These are phyloP conservation scores for Boletellus deceptivus DNA, from an alignment of 1,284 basidiomycete species.

Conservation along the genomic window DNA sequence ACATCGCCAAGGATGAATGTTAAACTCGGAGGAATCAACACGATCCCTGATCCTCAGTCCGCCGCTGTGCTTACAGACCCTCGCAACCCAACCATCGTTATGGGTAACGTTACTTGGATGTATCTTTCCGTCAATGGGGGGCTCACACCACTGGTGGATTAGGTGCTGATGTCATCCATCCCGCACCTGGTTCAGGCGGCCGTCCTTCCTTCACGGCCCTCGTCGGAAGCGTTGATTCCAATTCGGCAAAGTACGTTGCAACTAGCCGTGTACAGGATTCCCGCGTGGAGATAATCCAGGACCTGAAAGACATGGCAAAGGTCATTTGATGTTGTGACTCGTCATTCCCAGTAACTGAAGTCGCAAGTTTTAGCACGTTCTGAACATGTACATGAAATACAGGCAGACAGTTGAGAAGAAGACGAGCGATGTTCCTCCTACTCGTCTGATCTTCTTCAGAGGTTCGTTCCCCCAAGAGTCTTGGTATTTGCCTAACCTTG, in stretches of 20 bases:
- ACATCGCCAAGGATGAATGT: slow-evolving; percentile 62
- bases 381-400: slow-evolving; percentile 57
- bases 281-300: slow-evolving; percentile 72
- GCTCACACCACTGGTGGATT: slow-evolving; percentile 6
- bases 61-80: slow-evolving; percentile 64
- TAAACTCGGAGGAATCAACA: slow-evolving; percentile 78
- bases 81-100: slow-evolving; percentile 70
- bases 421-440: slow-evolving; percentile 43
- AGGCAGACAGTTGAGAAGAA: slow-evolving; percentile 53
- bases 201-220: slow-evolving; percentile 75
- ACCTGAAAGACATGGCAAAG: slow-evolving; percentile 59
- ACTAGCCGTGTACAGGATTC: slow-evolving; percentile 65
- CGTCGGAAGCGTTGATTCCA: slow-evolving; percentile 71
- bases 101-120: slow-evolving; percentile 45
- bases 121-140: neutral
- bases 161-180: slow-evolving; percentile 79
- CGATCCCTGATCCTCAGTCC: slow-evolving; percentile 61
- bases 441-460: slow-evolving; percentile 72
- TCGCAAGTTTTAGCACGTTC: slow-evolving; percentile 40
- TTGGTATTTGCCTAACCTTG: slow-evolving; percentile 5
- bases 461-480: slow-evolving; percentile 39
- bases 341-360: slow-evolving; percentile 10
- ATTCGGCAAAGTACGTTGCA: slow-evolving; percentile 52
- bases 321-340: slow-evolving; percentile 31
- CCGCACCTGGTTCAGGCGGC: slow-evolving; percentile 67